Percentiles rank a stretch among this genome's conserved stretches.
phyloP scores from a whole-genome alignment of 768 basidiomycete genomes.

The Ramaria rubella region DNA sequence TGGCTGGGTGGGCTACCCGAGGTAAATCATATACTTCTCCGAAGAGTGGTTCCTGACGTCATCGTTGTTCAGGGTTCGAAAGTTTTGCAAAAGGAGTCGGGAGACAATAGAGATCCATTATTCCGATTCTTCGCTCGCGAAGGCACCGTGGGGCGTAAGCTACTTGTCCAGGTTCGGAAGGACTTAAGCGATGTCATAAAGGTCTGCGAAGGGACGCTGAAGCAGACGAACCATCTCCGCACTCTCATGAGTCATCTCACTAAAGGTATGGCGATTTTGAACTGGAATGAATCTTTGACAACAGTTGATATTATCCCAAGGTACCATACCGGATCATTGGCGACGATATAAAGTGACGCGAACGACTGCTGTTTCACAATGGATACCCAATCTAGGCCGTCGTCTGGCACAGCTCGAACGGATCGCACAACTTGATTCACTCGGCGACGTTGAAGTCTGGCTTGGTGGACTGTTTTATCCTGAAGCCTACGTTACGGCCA shows the following conservation, averaged over 20 bases:
- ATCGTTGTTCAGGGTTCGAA: slow-evolving; percentile 47
- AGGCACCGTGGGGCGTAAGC: slow-evolving; percentile 67
- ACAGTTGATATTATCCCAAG: slow-evolving; percentile 34
- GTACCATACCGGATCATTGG: slow-evolving; percentile 87
- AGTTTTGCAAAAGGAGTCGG: slow-evolving; percentile 54
- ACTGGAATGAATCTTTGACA: not conserved
- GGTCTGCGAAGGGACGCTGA: slow-evolving; percentile 80
- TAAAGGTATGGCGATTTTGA: slow-evolving; percentile 54
- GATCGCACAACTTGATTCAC: slow-evolving; percentile 56
- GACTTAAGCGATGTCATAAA: slow-evolving; percentile 78
- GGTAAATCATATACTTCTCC: slow-evolving; percentile 32
- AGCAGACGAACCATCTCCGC: slow-evolving; percentile 96
- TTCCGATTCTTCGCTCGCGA: slow-evolving; percentile 87
- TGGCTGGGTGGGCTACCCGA: slow-evolving; percentile 75
- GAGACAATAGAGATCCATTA: slow-evolving; percentile 76
- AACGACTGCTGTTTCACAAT: slow-evolving; percentile 73
- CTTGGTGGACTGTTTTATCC: slow-evolving; percentile 95
- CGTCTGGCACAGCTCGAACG: slow-evolving; percentile 78
- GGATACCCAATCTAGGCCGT: slow-evolving; percentile 75
- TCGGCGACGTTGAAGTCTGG: slow-evolving; percentile 76
- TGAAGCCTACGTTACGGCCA: slow-evolving; percentile 93
- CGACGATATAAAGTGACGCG: slow-evolving; percentile 81
- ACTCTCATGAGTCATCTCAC: slow-evolving; percentile 82
- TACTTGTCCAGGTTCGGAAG: slow-evolving; percentile 71
- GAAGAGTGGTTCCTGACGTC: not conserved